Evolutionary conservation across 2,329 filamentous ascomycete species (phyloP).

Genomic region (Escovopsis sp.): DNA sequence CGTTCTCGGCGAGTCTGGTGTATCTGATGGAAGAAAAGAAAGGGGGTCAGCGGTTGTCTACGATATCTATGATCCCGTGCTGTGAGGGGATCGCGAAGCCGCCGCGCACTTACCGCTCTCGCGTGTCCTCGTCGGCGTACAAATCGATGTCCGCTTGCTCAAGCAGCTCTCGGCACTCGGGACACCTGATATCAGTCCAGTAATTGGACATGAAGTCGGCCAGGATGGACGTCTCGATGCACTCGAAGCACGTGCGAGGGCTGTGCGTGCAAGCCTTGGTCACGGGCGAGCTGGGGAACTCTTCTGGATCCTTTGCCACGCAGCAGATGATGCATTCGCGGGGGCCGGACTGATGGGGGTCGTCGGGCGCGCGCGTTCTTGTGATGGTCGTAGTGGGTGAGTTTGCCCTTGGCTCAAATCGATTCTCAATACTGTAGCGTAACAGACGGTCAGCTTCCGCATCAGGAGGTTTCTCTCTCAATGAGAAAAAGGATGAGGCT

Average conservation of each 20-base stretch:
- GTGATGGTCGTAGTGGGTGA: conserved; percentile 17
- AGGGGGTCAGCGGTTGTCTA: too few relatives aligned
- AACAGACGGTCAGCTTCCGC: too few relatives aligned
- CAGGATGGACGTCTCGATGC: conserved; percentile 20
- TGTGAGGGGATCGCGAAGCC: too few relatives aligned
- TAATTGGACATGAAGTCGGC: conserved; percentile 19
- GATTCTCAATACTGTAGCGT: too few relatives aligned
- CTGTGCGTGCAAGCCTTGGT: conserved; percentile 20
- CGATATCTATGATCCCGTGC: too few relatives aligned
- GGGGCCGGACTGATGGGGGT: conserved; percentile 8
- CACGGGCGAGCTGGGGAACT: conserved; percentile 19
- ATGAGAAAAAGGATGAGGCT: too few relatives aligned
- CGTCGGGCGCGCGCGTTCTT: conserved; percentile 13
- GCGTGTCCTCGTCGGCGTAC: conserved; percentile 28
- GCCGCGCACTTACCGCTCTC: conserved; percentile 28
- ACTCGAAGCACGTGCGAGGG: conserved; percentile 20
- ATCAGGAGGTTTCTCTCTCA: too few relatives aligned
- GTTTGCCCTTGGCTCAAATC: too few relatives aligned
- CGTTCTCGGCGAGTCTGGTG: conserved; percentile 27
- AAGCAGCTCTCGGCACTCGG: conserved; percentile 32
- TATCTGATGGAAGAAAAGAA: conserved; percentile 21
- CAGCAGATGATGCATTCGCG: conserved; percentile 23
- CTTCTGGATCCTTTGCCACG: conserved; percentile 14
- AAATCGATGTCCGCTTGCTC: conserved; percentile 29
- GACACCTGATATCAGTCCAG: conserved; percentile 36